A percentile compares a stretch with the other conserved stretches of the same genome.
Conservation (phyloP, 148 eudicot genomes). For the Talinum fruticosum region DNA sequence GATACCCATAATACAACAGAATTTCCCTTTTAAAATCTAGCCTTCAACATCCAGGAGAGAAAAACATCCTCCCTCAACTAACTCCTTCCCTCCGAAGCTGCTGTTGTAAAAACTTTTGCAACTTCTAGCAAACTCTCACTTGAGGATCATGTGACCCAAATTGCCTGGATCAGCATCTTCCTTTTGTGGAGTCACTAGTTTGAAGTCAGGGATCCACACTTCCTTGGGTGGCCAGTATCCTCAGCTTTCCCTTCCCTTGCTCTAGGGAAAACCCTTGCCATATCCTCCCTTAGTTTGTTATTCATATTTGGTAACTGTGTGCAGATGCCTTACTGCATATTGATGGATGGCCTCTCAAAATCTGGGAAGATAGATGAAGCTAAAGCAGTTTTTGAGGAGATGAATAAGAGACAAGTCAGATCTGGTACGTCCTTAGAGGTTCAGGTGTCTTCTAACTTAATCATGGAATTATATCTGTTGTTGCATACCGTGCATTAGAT, state of each 20-base stretch:
- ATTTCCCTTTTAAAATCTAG: no score
- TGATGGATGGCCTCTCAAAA: constrained; percentile 88
- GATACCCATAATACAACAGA: no score
- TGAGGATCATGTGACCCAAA: no score
- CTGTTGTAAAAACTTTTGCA: no score
- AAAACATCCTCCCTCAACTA: no score
- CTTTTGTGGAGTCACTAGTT: not conserved
- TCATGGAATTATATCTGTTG: not conserved
- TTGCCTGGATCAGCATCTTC: not conserved
- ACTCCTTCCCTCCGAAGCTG: no score
- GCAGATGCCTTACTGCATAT: constrained; percentile 90
- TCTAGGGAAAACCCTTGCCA: not conserved
- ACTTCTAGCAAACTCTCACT: no score
- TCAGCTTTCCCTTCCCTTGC: not conserved
- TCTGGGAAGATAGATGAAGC: constrained; percentile 74
- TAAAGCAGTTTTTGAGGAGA: constrained; percentile 57
- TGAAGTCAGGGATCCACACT: not conserved
- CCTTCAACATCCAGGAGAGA: no score
- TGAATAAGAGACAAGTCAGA: constrained; percentile 57
- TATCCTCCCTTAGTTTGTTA: not conserved
- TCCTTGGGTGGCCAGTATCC: not conserved
- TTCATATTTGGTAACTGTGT: constrained; percentile 19
- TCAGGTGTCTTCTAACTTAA: not conserved
- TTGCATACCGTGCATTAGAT: not conserved
- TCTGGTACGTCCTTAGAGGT: constrained; percentile 44